phyloP scores from a whole-genome alignment of 2,329 filamentous ascomycete species.

The Xylariaceae sp. region DNA sequence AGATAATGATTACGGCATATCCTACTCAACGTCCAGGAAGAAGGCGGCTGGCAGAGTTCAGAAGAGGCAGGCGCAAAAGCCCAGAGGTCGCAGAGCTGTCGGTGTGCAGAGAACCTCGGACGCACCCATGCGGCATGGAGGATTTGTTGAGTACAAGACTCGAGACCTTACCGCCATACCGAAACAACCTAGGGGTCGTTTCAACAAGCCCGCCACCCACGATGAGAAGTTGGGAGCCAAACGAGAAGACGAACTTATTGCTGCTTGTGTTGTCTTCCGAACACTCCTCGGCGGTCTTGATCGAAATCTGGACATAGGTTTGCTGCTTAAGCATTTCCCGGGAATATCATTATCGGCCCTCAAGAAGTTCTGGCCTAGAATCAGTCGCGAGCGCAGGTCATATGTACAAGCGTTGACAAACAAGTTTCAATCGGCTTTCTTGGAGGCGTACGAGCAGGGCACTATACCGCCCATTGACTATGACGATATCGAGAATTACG shows the following conservation, averaged over 20 bases:
- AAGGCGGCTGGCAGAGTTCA: background rate
- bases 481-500: slow-evolving; percentile 57
- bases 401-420: slow-evolving; percentile 53
- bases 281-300: slow-evolving; percentile 57
- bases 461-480: slow-evolving; percentile 59
- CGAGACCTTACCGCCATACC: slow-evolving; percentile 28
- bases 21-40: slow-evolving; percentile 13
- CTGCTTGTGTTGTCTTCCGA: slow-evolving; percentile 53
- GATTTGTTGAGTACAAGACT: slow-evolving; percentile 29
- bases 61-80: background rate
- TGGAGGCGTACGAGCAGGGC: slow-evolving; percentile 59
- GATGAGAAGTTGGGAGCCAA: slow-evolving; percentile 35
- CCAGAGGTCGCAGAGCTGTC: background rate
- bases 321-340: slow-evolving; percentile 53
- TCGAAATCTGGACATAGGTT: slow-evolving; percentile 55
- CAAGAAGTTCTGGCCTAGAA: slow-evolving; percentile 49
- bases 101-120: background rate
- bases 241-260: slow-evolving; percentile 46
- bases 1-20: slow-evolving; percentile 28
- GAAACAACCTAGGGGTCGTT: slow-evolving; percentile 28
- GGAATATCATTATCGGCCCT: slow-evolving; percentile 46
- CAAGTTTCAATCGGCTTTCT: slow-evolving; percentile 60
- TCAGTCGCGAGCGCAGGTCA: slow-evolving; percentile 46
- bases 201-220: slow-evolving; percentile 32
- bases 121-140: slow-evolving; percentile 10